Evolutionary conservation across 441 rosid species (phyloP), one percentile per base, ranked within the genome.

Genomic region (Gossypium trilobum): DNA sequence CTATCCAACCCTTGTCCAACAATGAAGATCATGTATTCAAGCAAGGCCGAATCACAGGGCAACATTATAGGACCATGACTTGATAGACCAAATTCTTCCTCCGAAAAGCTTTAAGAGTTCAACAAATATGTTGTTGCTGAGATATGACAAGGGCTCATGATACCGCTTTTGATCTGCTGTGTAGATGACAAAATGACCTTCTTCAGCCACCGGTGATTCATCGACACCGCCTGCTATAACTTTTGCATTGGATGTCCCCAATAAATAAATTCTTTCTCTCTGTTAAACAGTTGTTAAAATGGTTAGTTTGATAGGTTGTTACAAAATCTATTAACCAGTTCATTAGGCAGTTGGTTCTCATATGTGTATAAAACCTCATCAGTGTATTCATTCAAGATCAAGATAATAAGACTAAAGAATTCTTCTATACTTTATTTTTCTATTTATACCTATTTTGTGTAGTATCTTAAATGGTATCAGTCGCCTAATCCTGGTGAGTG

Each of bases 11-110:
- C 4, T 36, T 66, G 2, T 61, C 44, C 52, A 46, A 83, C 51
- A 39, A 73, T 58, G n/a, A 60, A 67, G 22, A 75, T 33, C 3
- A 59, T 46, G n/a, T 78, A 71, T 22, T 82, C 76, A 75, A 82
- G 65, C 55, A 79, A 52, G 27, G 62, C 58, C 16, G 82, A 77
- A 68, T 83, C 82, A 42, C 84, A 82, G 2, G 89, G 82, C 70
- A 86, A 61, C 16, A 54, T 79, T 63, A 83, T 72, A 10, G 82
- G 85, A 56, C 65, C 33, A 0, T 13, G 19, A n/a, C 76, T 58
- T 6, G 82, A 75, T 2, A 71, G 29, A 19, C 80, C 84, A 56
- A 76, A 76, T 73, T 78, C 81, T 2, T 78, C 82, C 48, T 63
- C 65, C 3, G 81, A 60, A 60, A 31, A 73, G 13, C 59, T 19